phyloP scores from a whole-genome alignment of 169 alveolate genomes.

The Plasmodium yoelii region DNA sequence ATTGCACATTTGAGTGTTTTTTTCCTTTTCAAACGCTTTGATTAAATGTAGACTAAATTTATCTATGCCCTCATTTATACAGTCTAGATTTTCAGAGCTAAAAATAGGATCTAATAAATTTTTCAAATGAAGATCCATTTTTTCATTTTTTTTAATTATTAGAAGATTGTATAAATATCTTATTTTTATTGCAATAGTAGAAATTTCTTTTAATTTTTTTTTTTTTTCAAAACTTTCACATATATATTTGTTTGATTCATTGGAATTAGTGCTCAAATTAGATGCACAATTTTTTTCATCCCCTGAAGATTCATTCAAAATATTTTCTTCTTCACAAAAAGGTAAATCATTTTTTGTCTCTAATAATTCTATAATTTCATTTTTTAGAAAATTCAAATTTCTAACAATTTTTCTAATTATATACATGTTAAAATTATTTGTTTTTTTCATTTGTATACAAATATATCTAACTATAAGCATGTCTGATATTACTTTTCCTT shows the following conservation, averaged over 20 bases:
- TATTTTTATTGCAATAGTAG: slow-evolving; percentile 29
- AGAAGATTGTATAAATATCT: slow-evolving; percentile 27
- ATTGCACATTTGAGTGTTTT: not conserved
- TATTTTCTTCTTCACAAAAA: not conserved
- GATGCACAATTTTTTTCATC: not conserved
- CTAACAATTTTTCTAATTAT: slow-evolving; percentile 17
- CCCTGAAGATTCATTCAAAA: not conserved
- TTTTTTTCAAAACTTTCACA: not conserved
- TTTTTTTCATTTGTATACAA: slow-evolving; percentile 38
- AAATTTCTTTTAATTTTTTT: not conserved
- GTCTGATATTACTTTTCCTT: slow-evolving; percentile 26
- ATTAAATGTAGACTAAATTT: not conserved
- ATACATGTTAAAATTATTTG: slow-evolving; percentile 34
- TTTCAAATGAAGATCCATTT: not conserved
- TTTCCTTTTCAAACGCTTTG: not conserved
- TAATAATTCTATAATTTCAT: not conserved
- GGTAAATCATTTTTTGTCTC: not conserved
- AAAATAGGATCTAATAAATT: slow-evolving; percentile 2
- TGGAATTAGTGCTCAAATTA: not conserved
- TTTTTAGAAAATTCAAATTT: not conserved
- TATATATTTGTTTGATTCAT: not conserved
- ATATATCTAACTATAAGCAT: slow-evolving; percentile 59
- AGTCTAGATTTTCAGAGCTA: not conserved
- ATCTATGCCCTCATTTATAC: slow-evolving; percentile 3
- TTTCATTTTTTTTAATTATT: slow-evolving; percentile 10